Percentiles rank a stretch among this genome's conserved stretches.
These are phyloP conservation scores for Lyophyllum semitale DNA, from an alignment of 768 basidiomycete genomes.

Conservation along the genomic window DNA sequence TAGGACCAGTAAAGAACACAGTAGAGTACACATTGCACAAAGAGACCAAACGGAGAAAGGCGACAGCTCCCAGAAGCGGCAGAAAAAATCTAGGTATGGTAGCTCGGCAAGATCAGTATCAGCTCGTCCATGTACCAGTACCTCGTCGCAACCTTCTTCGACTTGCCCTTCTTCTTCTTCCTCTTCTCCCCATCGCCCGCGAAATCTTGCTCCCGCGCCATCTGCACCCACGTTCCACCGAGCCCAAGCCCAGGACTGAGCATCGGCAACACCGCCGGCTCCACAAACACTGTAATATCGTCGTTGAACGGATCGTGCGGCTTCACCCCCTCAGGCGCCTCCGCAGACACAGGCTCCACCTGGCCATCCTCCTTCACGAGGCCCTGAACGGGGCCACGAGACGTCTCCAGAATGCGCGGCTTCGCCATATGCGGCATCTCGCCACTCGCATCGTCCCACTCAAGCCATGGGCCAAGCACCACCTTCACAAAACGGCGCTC, in stretches of 20 bases:
- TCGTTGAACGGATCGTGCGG: slow-evolving; percentile 57
- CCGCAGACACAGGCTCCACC: slow-evolving; percentile 34
- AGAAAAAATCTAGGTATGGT: slow-evolving; percentile 25
- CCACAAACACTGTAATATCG: slow-evolving; percentile 59
- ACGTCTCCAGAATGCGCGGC: slow-evolving; percentile 38
- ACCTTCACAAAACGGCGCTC: slow-evolving; percentile 36
- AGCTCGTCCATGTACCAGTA: slow-evolving; percentile 47
- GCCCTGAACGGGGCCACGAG: slow-evolving; percentile 31
- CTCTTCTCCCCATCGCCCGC: slow-evolving; percentile 20
- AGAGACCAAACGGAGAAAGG: too few species aligned
- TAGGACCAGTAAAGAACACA: background rate
- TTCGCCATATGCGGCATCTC: slow-evolving; percentile 33
- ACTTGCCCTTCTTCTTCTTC: slow-evolving; percentile 37
- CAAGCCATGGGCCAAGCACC: slow-evolving; percentile 41
- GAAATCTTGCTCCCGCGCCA: slow-evolving; percentile 41
- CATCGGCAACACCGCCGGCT: slow-evolving; percentile 41
- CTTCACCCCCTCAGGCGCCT: slow-evolving; percentile 20
- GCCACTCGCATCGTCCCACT: slow-evolving; percentile 36
- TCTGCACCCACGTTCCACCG: slow-evolving; percentile 71
- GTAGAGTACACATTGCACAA: background rate
- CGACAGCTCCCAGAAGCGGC: background rate
- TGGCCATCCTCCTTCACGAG: slow-evolving; percentile 6
- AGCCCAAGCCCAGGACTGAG: slow-evolving; percentile 60
- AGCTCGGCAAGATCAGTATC: slow-evolving; percentile 38
- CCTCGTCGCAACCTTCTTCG: slow-evolving; percentile 31